A percentile compares a stretch with the other conserved stretches of the same genome.
Conservation (phyloP, 345 rosid species). For the Lumnitzera racemosa region DNA sequence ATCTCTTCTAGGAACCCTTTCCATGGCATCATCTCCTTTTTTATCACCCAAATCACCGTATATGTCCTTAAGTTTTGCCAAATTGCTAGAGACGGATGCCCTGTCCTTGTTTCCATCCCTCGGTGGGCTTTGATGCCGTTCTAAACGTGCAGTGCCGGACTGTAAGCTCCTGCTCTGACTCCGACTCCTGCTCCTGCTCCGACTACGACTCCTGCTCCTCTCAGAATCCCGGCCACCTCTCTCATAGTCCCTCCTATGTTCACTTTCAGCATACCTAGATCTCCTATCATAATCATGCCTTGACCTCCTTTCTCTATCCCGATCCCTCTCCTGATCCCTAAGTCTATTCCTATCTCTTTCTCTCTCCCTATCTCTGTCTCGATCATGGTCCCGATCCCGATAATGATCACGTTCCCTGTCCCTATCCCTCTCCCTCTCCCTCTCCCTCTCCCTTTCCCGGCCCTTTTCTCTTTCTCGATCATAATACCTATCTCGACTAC, state of each 20-base stretch:
- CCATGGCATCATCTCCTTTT: constrained; percentile 42
- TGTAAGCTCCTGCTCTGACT: constrained; percentile 62
- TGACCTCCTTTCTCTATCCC: constrained; percentile 11
- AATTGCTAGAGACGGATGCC: constrained; percentile 52
- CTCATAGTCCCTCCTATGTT: constrained; percentile 30
- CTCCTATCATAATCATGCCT: constrained; percentile 22
- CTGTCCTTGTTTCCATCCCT: constrained; percentile 52
- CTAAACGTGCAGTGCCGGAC: constrained; percentile 27
- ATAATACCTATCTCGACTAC: constrained; percentile 25
- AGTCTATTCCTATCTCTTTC: constrained; percentile 23
- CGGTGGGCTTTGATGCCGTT: constrained; percentile 41
- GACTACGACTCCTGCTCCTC: constrained; percentile 27
- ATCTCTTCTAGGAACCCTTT: constrained; percentile 46
- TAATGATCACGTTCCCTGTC: constrained; percentile 15
- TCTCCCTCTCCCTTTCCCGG: constrained; percentile 13
- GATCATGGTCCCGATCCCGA: constrained; percentile 10
- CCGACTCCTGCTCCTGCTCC: constrained; percentile 47
- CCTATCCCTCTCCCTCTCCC: constrained; percentile 11
- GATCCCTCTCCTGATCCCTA: constrained; percentile 1
- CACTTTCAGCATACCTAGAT: constrained; percentile 22
- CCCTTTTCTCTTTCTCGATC: constrained; percentile 11
- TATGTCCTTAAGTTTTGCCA: constrained; percentile 86
- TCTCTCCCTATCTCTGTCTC: constrained; percentile 30
- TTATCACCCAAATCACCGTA: constrained; percentile 60
- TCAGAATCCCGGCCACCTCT: constrained; percentile 30